Evolutionary conservation across 345 rosid genomes (phyloP).

Genomic region (Dipteronia dyeriana): DNA sequence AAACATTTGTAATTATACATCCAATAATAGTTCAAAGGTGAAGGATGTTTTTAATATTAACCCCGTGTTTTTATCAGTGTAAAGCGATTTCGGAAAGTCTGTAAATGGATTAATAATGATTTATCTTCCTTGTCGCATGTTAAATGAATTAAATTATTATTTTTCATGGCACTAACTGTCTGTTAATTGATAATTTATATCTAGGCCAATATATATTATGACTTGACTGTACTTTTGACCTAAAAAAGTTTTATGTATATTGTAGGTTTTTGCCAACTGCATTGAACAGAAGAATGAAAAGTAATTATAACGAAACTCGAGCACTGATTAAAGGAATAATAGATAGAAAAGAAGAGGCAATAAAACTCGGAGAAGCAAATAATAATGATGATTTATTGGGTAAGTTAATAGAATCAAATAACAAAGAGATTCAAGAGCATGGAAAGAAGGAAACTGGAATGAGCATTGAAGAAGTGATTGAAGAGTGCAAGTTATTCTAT

Average conservation of each 20-base stretch:
- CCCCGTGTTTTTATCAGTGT: too few species aligned
- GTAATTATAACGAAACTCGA: conserved; percentile 34
- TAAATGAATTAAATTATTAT: too few species aligned
- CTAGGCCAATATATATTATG: not conserved
- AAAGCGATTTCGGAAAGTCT: too few species aligned
- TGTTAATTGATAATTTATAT: too few species aligned
- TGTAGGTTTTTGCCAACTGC: conserved; percentile 50
- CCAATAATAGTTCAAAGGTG: too few species aligned
- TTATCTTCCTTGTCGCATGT: too few species aligned
- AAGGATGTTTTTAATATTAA: too few species aligned
- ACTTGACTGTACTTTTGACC: not conserved
- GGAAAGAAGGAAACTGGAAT: conserved; percentile 22
- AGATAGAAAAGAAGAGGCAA: conserved; percentile 38
- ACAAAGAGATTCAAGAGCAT: conserved; percentile 34
- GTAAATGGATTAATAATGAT: too few species aligned
- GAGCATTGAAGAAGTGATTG: conserved; percentile 45
- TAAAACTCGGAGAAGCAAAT: conserved; percentile 30
- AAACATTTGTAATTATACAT: too few species aligned
- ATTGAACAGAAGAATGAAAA: conserved; percentile 41
- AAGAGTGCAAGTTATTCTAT: conserved; percentile 65
- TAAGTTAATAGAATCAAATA: conserved; percentile 38
- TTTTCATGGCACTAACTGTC: too few species aligned
- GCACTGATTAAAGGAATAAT: conserved; percentile 32
- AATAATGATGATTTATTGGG: conserved; percentile 44
- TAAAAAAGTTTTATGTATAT: not conserved